Percentiles rank a stretch among this genome's conserved stretches.
phyloP scores from a whole-genome alignment of 805 yeast genomes.

The Candida peoriensis region DNA sequence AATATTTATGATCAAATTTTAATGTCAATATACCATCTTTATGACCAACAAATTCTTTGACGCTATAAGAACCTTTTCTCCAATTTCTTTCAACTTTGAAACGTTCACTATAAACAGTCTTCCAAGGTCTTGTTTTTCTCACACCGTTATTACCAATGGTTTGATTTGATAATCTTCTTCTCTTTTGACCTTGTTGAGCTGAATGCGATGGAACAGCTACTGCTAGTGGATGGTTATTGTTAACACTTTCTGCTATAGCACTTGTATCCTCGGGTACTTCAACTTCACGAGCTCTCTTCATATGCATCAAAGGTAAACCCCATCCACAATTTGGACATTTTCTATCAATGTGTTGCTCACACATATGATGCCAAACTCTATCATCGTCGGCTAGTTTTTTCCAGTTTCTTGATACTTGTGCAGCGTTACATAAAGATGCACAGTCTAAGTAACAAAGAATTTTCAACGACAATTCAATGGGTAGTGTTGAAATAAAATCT shows the following conservation, averaged over 20 bases:
- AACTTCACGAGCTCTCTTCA: conserved; percentile 63
- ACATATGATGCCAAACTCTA: conserved; percentile 96
- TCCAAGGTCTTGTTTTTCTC: conserved; percentile 80
- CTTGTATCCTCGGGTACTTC: conserved; percentile 8
- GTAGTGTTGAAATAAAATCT: conserved; percentile 82
- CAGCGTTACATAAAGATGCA: conserved; percentile 87
- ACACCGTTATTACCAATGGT: conserved; percentile 15
- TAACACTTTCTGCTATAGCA: too few species aligned
- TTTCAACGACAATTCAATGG: conserved; percentile 79
- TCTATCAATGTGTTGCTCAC: conserved; percentile 96
- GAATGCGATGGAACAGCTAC: too few species aligned
- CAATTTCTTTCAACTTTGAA: conserved; percentile 90
- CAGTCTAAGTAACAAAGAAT: conserved; percentile 88
- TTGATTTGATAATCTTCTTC: conserved; percentile 24
- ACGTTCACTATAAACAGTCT: conserved; percentile 87
- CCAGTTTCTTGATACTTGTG: conserved; percentile 89
- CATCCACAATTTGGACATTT: conserved; percentile 98
- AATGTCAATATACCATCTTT: conserved; percentile 84
- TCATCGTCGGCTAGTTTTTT: conserved; percentile 90
- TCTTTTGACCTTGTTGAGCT: conserved; percentile 23
- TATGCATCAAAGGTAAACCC: conserved; percentile 94
- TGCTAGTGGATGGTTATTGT: conserved; percentile 5
- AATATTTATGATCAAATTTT: conserved; percentile 71
- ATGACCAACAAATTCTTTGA: conserved; percentile 72
- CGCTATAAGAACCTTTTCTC: conserved; percentile 73